Base-by-base conservation (phyloP, 2,329 filamentous ascomycete species). In the Colletotrichum agaves region DNA sequence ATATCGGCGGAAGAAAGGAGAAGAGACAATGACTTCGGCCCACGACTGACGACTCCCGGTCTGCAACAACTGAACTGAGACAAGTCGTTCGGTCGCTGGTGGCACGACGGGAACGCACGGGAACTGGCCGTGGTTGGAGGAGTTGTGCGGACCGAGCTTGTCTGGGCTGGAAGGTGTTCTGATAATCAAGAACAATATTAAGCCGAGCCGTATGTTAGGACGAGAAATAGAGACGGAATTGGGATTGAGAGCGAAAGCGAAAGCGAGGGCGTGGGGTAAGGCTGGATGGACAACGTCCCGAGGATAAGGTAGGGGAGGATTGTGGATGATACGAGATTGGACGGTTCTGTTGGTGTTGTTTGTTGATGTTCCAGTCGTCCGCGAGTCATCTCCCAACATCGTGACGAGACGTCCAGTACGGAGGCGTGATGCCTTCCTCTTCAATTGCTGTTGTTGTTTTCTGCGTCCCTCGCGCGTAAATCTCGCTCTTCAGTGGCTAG, bases 401-500 rank as follows among this genome's bases (percentile, higher is more conserved):
- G 27, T 2, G 47, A 17, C 47, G 47, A 50, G 35, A 17, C 21
- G 47, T 33, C 47, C 47, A 55, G 39, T 55, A 8, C 50, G 6
- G 12, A 35, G n/a, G 50, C 50, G 31, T 23, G 50, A 50, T 50
- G 47, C 12, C 46, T 15, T 49, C 46, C 23, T 17, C 13, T 23
- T 58, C 27, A 7, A 7, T 8, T 27, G 27, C 27, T 27, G 27
- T 21, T 19, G 17, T 21, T 58, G 39, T 11, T 33, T 33, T 19
- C 15, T 7, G 6, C 3, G 27, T 27, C 39, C 41, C 35, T 23
- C 19, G 41, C 41, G 37, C 23, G 33, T 63, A 23, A 15, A 27
- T 31, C 27, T 15, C 19, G 41, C 19, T 65, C 63, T 67, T 67
- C 52, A 63, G 59, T 59, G 59, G 63, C 52, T 67, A 43, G 41